A percentile compares a stretch with the other conserved stretches of the same genome.
These are phyloP conservation scores for Neoconidiobolus thromboides DNA, from an alignment of 371 early-diverging fungal species.

Conservation along the genomic window DNA sequence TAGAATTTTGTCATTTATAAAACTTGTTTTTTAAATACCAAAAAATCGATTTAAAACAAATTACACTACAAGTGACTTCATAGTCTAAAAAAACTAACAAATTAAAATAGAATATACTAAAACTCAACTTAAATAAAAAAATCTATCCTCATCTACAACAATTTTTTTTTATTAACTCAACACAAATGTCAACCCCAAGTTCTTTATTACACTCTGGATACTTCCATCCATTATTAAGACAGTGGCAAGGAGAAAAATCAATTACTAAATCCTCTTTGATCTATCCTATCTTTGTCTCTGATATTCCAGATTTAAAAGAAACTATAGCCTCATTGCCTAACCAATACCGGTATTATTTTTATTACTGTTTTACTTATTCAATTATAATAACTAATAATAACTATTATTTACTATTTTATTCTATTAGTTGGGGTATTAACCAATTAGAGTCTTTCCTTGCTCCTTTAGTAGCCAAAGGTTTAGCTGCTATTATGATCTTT, in stretches of 20 bases:
- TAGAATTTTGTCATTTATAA: no score
- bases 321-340: slow-evolving; percentile 69
- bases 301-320: slow-evolving; percentile 44
- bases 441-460: slow-evolving; percentile 46
- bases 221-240: slow-evolving; percentile 56
- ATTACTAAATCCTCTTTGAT: slow-evolving; percentile 61
- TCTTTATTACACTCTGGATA: slow-evolving; percentile 66
- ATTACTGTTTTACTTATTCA: not conserved
- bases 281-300: slow-evolving; percentile 86
- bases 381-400: no score
- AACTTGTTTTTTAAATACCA: no score
- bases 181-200: not conserved
- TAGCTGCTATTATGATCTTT: slow-evolving; percentile 72
- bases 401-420: no score
- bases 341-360: slow-evolving; percentile 40
- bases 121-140: no score
- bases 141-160: no score
- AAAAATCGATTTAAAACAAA: no score
- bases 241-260: slow-evolving; percentile 51
- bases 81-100: no score
- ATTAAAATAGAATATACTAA: no score
- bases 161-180: no score
- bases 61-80: no score
- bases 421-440: slow-evolving; percentile 50
- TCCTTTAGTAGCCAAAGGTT: slow-evolving; percentile 75